phyloP scores from a whole-genome alignment of 257 asterid species.

The Solanum rostratum region DNA sequence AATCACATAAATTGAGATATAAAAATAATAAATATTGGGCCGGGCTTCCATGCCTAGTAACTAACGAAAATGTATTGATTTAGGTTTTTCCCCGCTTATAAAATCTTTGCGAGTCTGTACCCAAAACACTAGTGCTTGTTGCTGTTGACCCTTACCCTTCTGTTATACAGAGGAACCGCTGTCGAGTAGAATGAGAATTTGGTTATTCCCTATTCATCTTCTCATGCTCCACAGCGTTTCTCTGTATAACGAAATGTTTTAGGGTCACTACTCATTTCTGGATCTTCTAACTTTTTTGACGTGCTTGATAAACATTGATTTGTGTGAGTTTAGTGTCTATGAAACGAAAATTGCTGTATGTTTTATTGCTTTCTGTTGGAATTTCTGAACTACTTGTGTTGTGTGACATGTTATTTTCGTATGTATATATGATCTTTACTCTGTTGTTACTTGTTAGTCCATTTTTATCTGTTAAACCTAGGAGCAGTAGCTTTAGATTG shows the following conservation, averaged over 20 bases:
- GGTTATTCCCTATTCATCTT: neutral
- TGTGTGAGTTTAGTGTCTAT: too few species aligned
- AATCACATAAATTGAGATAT: too few species aligned
- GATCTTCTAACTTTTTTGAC: neutral
- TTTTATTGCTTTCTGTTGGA: neutral
- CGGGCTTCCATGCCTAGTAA: too few species aligned
- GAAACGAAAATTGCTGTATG: neutral
- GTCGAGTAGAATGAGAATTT: neutral
- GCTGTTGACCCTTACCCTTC: neutral
- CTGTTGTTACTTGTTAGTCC: neutral
- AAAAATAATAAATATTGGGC: too few species aligned
- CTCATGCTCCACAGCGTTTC: neutral
- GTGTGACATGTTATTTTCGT: neutral
- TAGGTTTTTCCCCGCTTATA: neutral
- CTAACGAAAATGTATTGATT: too few species aligned
- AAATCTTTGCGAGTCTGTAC: neutral
- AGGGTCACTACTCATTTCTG: neutral
- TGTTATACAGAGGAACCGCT: constrained; percentile 8
- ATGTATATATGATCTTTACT: neutral
- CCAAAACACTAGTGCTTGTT: neutral
- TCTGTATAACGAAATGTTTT: neutral
- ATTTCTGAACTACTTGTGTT: neutral
- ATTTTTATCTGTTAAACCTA: neutral
- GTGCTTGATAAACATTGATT: neutral
- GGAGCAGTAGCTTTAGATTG: neutral